Conservation (phyloP, 257 asterid species). For the Gentiana straminea region DNA sequence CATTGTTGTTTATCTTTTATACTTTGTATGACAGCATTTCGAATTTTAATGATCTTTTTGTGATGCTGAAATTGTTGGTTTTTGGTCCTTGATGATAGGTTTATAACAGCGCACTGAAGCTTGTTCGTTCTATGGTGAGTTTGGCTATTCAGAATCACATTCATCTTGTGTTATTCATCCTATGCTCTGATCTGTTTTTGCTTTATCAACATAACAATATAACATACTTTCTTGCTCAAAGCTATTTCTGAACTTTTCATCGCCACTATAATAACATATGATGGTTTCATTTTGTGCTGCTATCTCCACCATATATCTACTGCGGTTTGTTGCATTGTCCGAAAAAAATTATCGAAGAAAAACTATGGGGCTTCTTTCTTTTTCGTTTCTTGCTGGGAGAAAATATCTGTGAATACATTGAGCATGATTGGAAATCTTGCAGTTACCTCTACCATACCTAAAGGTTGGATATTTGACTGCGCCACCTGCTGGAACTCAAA, state of each 20-base stretch:
- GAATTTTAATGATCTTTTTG: not conserved
- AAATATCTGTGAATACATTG: constrained; percentile 8
- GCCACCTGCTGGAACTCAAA: constrained; percentile 79
- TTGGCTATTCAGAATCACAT: not conserved
- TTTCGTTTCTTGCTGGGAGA: not conserved
- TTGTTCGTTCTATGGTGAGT: constrained; percentile 89
- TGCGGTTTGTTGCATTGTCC: no score
- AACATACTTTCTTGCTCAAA: not conserved
- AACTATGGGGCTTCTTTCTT: no score
- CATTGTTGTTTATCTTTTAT: not conserved
- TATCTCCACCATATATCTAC: no score
- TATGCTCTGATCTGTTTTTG: not conserved
- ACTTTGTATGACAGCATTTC: not conserved
- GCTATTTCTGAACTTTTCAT: not conserved
- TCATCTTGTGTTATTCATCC: not conserved
- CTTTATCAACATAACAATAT: not conserved
- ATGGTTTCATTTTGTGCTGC: no score
- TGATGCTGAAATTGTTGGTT: constrained; percentile 4
- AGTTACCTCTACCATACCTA: constrained; percentile 92
- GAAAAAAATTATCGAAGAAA: no score
- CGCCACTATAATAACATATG: no score
- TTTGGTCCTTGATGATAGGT: constrained; percentile 46
- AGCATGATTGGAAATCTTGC: constrained; percentile 25
- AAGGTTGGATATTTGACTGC: constrained; percentile 89
- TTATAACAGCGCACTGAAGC: constrained; percentile 94